Evolutionary conservation across 1,284 basidiomycete species (phyloP).

Genomic region (Kalmanozyma brasiliensis): DNA sequence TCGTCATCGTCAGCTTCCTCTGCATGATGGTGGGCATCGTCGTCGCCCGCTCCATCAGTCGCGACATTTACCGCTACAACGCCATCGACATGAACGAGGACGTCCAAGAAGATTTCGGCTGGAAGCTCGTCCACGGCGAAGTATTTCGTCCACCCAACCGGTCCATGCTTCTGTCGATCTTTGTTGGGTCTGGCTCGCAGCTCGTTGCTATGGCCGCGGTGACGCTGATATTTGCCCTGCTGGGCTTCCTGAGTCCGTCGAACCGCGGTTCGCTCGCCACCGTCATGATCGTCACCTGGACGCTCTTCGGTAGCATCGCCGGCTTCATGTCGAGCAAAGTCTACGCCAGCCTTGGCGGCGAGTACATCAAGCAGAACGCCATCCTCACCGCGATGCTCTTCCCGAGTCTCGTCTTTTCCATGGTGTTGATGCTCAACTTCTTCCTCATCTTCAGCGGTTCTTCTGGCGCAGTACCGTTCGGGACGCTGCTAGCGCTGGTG

Average conservation of each 20-base stretch:
- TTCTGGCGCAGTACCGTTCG: slow-evolving; percentile 95
- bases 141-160: slow-evolving; percentile 87
- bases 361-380: slow-evolving; percentile 81
- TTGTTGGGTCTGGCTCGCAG: slow-evolving; percentile 91
- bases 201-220: slow-evolving; percentile 87
- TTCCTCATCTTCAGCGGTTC: slow-evolving; percentile 80
- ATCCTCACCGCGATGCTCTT: slow-evolving; percentile 87
- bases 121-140: slow-evolving; percentile 96
- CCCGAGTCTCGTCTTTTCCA: slow-evolving; percentile 76
- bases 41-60: slow-evolving; percentile 83
- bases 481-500: slow-evolving; percentile 86
- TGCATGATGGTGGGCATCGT: slow-evolving; percentile 90
- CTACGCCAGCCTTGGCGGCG: slow-evolving; percentile 85
- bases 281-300: slow-evolving; percentile 96
- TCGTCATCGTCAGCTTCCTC: slow-evolving; percentile 78
- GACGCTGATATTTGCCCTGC: slow-evolving; percentile 94
- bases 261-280: slow-evolving; percentile 94
- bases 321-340: slow-evolving; percentile 89
- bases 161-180: slow-evolving; percentile 79
- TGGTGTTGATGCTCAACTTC: slow-evolving; percentile 62
- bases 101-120: slow-evolving; percentile 96
- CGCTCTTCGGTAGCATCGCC: slow-evolving; percentile 88
- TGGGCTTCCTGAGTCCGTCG: slow-evolving; percentile 96
- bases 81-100: slow-evolving; percentile 93
- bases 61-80: slow-evolving; percentile 96